Evolutionary conservation across 176 grass and related monocot genomes (phyloP).

Genomic region (Puccinellia tenuiflora): DNA sequence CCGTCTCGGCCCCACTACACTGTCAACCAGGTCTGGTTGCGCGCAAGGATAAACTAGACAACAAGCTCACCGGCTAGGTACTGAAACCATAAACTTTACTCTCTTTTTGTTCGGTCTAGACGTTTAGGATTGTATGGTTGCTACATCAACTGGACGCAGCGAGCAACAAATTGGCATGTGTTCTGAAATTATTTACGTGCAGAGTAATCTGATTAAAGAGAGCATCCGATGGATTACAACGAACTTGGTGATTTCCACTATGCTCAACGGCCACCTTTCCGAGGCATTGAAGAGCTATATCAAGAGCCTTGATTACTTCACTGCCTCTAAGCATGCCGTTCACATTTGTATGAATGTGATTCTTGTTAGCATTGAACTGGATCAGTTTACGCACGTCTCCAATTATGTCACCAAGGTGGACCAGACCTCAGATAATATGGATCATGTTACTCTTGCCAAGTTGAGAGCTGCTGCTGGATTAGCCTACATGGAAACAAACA

Average conservation of each 20-base stretch:
- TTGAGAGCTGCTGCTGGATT: slow-evolving; percentile 74
- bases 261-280: slow-evolving; percentile 66
- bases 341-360: slow-evolving; percentile 96
- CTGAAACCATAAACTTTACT: background rate
- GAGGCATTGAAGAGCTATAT: slow-evolving; percentile 96
- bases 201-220: slow-evolving; percentile 93
- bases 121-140: background rate
- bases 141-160: background rate
- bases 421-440: slow-evolving; percentile 54
- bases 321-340: slow-evolving; percentile 86
- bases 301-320: slow-evolving; percentile 84
- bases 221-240: slow-evolving; percentile 96
- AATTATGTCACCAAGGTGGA: slow-evolving; percentile 90
- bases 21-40: slow-evolving; percentile 55
- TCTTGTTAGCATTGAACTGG: slow-evolving; percentile 79
- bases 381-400: slow-evolving; percentile 66
- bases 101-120: background rate
- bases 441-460: slow-evolving; percentile 49
- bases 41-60: slow-evolving; percentile 89
- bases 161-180: background rate
- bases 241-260: slow-evolving; percentile 94
- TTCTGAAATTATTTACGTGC: slow-evolving; percentile 6
- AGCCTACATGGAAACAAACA: slow-evolving; percentile 70
- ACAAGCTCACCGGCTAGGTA: slow-evolving; percentile 82
- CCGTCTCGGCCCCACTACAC: slow-evolving; percentile 52